phyloP scores from a whole-genome alignment of 768 basidiomycete species.

The Asterophora lycoperdoides region DNA sequence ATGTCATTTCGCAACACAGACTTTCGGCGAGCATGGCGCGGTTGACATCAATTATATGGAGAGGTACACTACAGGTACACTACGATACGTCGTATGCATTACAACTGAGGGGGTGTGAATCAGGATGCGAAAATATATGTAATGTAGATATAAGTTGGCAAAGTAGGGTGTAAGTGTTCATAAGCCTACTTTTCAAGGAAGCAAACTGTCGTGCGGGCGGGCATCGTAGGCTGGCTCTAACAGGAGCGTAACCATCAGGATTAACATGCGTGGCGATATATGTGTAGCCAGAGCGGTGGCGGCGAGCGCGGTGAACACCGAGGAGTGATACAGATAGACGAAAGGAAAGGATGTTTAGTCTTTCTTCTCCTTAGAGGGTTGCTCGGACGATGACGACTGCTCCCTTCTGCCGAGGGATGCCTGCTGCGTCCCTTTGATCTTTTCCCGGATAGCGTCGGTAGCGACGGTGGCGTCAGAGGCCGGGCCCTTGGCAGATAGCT shows the following conservation, averaged over 20 bases:
- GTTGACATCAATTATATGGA: too few species aligned
- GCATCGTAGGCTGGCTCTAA: slow-evolving; percentile 9
- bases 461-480: slow-evolving; percentile 76
- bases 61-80: too few species aligned
- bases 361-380: slow-evolving; percentile 53
- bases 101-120: slow-evolving; percentile 11
- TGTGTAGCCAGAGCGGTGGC: not conserved
- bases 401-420: slow-evolving; percentile 97
- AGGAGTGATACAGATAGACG: not conserved
- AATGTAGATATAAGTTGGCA: slow-evolving; percentile 8
- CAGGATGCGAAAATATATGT: slow-evolving; percentile 7
- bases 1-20: too few species aligned
- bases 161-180: not conserved
- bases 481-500: slow-evolving; percentile 87
- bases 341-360: slow-evolving; percentile 47
- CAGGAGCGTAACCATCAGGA: slow-evolving; percentile 1
- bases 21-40: too few species aligned
- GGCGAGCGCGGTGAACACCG: too few species aligned
- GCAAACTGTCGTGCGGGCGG: slow-evolving; percentile 13
- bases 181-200: slow-evolving; percentile 14
- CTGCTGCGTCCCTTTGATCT: slow-evolving; percentile 90
- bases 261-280: slow-evolving; percentile 8
- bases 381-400: slow-evolving; percentile 45
- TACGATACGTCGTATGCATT: too few species aligned
- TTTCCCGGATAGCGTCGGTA: slow-evolving; percentile 85